phyloP scores from a whole-genome alignment of 108 stramenopile genomes.

The Fragilaria crotonensis region DNA sequence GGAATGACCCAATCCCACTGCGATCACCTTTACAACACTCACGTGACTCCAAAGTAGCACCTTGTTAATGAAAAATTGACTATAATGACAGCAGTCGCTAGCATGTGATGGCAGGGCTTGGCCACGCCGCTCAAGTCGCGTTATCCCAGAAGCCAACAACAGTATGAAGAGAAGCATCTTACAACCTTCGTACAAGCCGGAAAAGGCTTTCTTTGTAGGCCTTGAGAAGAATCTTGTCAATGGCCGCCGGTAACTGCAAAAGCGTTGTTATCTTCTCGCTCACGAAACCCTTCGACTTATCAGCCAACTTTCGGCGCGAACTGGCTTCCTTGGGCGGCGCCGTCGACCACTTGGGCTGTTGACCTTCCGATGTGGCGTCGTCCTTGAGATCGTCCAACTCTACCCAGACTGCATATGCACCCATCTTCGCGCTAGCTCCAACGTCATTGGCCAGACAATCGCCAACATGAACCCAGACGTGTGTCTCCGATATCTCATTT shows the following conservation, averaged over 20 bases:
- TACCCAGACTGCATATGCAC: conserved; percentile 60
- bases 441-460: conserved; percentile 76
- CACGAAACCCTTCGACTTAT: conserved; percentile 8
- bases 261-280: conserved; percentile 11
- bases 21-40: too few species aligned
- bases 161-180: too few species aligned
- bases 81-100: too few species aligned
- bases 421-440: conserved; percentile 45
- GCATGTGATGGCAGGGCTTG: too few species aligned
- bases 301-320: conserved; percentile 14
- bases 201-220: too few species aligned
- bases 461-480: conserved; percentile 63
- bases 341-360: conserved; percentile 35
- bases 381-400: conserved; percentile 3
- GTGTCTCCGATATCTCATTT: background rate
- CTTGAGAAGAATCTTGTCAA: background rate
- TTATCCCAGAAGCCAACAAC: too few species aligned
- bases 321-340: conserved; percentile 33
- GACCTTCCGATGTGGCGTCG: background rate
- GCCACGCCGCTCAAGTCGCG: too few species aligned
- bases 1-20: too few species aligned
- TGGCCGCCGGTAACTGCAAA: conserved; percentile 5
- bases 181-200: too few species aligned
- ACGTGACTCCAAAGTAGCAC: too few species aligned
- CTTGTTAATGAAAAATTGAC: too few species aligned